A percentile compares a stretch with the other conserved stretches of the same genome.
Evolutionary conservation across 2,329 filamentous ascomycete species (phyloP).

Genomic region (Beauveria australis): DNA sequence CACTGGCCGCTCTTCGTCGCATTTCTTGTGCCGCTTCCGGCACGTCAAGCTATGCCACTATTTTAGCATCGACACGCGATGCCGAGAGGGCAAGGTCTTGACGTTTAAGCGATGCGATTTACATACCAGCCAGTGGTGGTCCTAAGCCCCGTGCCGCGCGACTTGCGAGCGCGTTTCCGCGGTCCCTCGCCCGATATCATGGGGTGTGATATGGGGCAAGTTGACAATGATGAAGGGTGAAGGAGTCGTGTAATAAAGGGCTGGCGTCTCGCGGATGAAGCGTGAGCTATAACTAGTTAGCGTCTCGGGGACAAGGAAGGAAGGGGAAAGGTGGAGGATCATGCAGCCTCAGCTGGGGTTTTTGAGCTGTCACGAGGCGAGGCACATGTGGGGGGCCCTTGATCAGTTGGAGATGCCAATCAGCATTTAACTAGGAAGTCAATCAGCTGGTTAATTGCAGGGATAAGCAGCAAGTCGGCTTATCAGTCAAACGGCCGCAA

Average conservation of each 20-base stretch:
- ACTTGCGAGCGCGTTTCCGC: conserved; percentile 23
- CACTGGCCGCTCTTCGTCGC: conserved; percentile 32
- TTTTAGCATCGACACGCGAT: not conserved
- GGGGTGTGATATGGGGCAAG: not conserved
- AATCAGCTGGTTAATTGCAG: not conserved
- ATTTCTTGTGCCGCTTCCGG: conserved; percentile 40
- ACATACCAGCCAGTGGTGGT: conserved; percentile 34
- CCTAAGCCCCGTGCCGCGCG: conserved; percentile 33
- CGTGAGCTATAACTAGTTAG: not conserved
- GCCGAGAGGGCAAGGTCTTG: not conserved
- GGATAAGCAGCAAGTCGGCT: too few relatives aligned
- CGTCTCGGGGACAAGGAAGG: not conserved
- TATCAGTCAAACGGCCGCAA: too few relatives aligned
- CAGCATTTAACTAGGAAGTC: not conserved
- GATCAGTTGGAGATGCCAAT: not conserved
- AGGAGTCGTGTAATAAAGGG: not conserved
- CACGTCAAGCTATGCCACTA: conserved; percentile 29
- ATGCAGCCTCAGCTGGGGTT: not conserved
- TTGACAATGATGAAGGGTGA: not conserved
- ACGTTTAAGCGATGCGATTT: not conserved
- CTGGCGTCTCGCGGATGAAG: not conserved
- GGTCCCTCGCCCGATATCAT: conserved; percentile 3
- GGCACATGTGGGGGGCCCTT: too few relatives aligned
- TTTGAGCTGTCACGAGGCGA: not conserved
- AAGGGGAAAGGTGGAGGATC: not conserved